phyloP scores from a whole-genome alignment of 2,329 filamentous ascomycete species.

The Emergomyces africanus region DNA sequence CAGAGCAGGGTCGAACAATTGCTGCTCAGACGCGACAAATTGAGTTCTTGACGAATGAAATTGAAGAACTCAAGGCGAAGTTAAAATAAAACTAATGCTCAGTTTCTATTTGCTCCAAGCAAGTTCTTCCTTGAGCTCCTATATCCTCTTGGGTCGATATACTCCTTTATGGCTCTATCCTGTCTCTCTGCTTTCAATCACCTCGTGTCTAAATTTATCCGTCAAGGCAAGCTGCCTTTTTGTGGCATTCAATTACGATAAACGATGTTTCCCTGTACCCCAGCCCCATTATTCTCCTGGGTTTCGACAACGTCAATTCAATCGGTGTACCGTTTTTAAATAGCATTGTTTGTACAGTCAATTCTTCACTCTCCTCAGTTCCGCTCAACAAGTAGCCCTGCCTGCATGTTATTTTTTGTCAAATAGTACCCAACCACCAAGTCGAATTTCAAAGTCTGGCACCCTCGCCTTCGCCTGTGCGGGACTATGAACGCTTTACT shows the following conservation, averaged over 20 bases:
- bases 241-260: not conserved
- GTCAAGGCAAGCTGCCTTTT: not conserved
- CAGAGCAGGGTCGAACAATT: slow-evolving; percentile 66
- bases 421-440: not conserved
- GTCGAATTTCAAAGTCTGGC: not conserved
- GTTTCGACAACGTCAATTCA: not conserved
- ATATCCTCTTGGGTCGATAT: not conserved
- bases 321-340: not conserved
- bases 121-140: not conserved
- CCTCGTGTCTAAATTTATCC: not conserved
- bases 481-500: not conserved
- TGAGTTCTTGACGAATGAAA: slow-evolving; percentile 53
- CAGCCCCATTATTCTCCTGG: not conserved
- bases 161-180: not conserved
- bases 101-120: not conserved
- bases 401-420: too few species aligned
- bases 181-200: not conserved
- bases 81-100: not conserved
- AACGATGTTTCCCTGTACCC: not conserved
- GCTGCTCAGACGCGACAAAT: slow-evolving; percentile 67
- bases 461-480: not conserved
- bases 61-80: slow-evolving; percentile 69
- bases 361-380: not conserved
- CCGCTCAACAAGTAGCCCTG: too few species aligned
- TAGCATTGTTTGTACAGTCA: not conserved